A percentile compares a stretch with the other conserved stretches of the same genome.
Evolutionary conservation across 2,329 filamentous ascomycete species (phyloP).

Genomic region (Fusarium sp.): DNA sequence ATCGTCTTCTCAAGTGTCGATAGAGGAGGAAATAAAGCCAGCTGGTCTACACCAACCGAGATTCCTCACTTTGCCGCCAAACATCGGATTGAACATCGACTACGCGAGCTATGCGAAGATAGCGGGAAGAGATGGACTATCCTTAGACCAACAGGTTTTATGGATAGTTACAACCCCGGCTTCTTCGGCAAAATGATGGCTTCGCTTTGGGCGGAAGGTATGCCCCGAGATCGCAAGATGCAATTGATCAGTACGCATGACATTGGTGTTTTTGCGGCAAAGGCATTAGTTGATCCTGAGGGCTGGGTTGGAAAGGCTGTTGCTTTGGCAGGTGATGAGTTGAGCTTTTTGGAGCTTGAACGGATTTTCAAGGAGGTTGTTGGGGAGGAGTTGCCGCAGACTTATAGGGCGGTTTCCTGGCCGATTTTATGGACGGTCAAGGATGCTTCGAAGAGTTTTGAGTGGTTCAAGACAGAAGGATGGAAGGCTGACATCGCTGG

Average conservation of each 20-base stretch:
- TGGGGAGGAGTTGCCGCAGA: constrained; percentile 15
- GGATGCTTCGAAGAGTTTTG: constrained; percentile 28
- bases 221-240: constrained; percentile 39
- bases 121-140: constrained; percentile 40
- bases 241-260: constrained; percentile 45
- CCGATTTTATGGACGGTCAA: constrained; percentile 18
- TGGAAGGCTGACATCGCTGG: constrained; percentile 24
- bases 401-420: constrained; percentile 2
- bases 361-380: background rate
- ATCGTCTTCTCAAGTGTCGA: constrained; percentile 37
- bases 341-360: constrained; percentile 17
- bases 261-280: constrained; percentile 37
- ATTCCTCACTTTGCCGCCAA: constrained; percentile 38
- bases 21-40: constrained; percentile 16
- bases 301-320: constrained; percentile 3
- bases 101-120: constrained; percentile 6
- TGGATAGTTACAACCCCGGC: constrained; percentile 44
- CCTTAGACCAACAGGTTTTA: constrained; percentile 44
- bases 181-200: constrained; percentile 46
- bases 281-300: background rate
- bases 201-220: constrained; percentile 38
- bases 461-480: constrained; percentile 27
- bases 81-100: constrained; percentile 29
- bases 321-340: constrained; percentile 20
- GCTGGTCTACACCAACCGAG: constrained; percentile 28